Conservation (phyloP, 2,329 filamentous ascomycete species). For the Colletotrichum shisoi region DNA sequence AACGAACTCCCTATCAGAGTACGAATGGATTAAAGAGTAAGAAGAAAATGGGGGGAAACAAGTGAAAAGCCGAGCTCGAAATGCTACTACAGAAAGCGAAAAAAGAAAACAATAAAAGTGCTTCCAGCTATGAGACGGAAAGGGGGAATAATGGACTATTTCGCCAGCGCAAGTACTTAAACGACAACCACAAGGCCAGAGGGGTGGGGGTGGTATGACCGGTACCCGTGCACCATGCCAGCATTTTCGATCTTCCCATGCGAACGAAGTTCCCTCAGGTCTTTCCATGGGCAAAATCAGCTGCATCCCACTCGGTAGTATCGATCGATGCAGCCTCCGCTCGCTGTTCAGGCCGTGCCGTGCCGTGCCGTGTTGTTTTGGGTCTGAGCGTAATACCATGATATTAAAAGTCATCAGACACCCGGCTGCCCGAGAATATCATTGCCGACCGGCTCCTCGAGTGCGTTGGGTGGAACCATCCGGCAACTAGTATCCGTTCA, state of each 20-base stretch:
- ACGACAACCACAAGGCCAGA: constrained; percentile 31
- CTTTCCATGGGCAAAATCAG: constrained; percentile 16
- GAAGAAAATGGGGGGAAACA: constrained; percentile 39
- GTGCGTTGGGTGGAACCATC: constrained; percentile 21
- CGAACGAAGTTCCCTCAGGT: constrained; percentile 22
- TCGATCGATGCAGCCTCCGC: constrained; percentile 28
- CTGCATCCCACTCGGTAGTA: constrained; percentile 16
- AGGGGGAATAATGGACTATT: constrained; percentile 40
- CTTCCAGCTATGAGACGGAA: constrained; percentile 52
- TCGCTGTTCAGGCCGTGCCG: constrained; percentile 32
- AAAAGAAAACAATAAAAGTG: constrained; percentile 52
- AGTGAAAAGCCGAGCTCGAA: constrained; percentile 42
- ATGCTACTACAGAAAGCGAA: constrained; percentile 44
- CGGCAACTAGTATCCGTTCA: constrained; percentile 89
- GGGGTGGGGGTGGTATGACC: constrained; percentile 25
- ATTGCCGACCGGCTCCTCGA: constrained; percentile 35
- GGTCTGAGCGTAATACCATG: constrained; percentile 39
- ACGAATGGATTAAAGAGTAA: constrained; percentile 47
- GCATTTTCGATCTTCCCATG: constrained; percentile 25
- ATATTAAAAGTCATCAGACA: constrained; percentile 39
- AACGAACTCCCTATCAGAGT: constrained; percentile 55
- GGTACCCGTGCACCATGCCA: constrained; percentile 31
- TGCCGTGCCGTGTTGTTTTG: constrained; percentile 33
- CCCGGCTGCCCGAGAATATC: constrained; percentile 34
- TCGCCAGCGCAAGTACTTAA: constrained; percentile 35